These are phyloP conservation scores for Hanseniaspora pseudoguilliermondii DNA, from an alignment of 805 yeast species.

Conservation along the genomic window DNA sequence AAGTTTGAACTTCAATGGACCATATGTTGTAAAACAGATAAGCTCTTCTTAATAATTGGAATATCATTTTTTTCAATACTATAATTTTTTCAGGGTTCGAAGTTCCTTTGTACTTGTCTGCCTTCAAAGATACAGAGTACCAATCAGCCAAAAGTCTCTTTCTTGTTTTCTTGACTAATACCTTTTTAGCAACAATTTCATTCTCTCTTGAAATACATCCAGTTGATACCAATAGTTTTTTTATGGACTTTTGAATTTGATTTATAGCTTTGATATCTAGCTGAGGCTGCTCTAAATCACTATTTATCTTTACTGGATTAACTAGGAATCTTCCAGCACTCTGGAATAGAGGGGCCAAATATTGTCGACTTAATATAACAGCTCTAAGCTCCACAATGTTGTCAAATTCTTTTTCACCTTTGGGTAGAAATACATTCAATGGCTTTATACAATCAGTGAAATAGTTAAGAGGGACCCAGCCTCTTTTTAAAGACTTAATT, in stretches of 20 bases:
- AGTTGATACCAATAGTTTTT: slow-evolving; percentile 48
- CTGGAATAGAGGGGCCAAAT: slow-evolving; percentile 42
- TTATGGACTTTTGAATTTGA: slow-evolving; percentile 60
- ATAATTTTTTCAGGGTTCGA: slow-evolving; percentile 45
- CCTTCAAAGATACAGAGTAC: slow-evolving; percentile 66
- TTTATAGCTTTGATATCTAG: slow-evolving; percentile 48
- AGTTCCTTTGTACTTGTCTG: slow-evolving; percentile 60
- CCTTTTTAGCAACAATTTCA: slow-evolving; percentile 50
- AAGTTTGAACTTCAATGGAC: slow-evolving; percentile 48
- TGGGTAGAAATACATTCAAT: slow-evolving; percentile 12
- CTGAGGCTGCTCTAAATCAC: slow-evolving; percentile 30
- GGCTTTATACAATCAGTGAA: slow-evolving; percentile 37
- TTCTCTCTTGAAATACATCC: slow-evolving; percentile 66
- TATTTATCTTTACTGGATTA: slow-evolving; percentile 40
- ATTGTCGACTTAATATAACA: slow-evolving; percentile 31
- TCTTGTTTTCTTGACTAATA: slow-evolving; percentile 49
- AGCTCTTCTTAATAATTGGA: slow-evolving; percentile 55
- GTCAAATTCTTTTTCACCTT: slow-evolving; percentile 2
- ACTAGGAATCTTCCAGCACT: slow-evolving; percentile 55
- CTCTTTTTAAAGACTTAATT: slow-evolving; percentile 48
- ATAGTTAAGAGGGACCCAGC: slow-evolving; percentile 82
- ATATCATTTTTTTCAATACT: slow-evolving; percentile 48
- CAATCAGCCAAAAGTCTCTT: slow-evolving; percentile 65
- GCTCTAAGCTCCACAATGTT: slow-evolving; percentile 15
- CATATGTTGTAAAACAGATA: slow-evolving; percentile 55